Evolutionary conservation across 2,329 filamentous ascomycete species (phyloP), one percentile per base, ranked within the genome.

Genomic region (Tolypocladium capitatum): DNA sequence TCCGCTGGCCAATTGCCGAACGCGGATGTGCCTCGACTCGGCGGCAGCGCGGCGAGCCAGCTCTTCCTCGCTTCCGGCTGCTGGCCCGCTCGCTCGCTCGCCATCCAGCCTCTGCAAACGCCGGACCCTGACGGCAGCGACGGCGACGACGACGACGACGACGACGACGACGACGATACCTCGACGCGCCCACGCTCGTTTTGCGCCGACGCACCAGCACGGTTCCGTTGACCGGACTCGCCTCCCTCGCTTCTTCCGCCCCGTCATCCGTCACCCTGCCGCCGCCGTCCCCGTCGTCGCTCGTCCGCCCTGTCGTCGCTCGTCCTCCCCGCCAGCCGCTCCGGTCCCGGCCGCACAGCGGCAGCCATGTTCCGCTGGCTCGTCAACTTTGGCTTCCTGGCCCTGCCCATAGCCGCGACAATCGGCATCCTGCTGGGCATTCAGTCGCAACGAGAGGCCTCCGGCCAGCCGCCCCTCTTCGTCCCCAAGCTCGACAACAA

Each of bases 351-450:
- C 16, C 5, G 24, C 24, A 13, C 38, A 18, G 38, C 38, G 38
- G 38, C 24, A 28, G 38, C 53, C 54, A 71, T 71, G 68, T 52
- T 68, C 47, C 57, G 63, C 52, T 69, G 71, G 58, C 56, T 76
- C 49, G 65, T 76, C 60, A 77, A 74, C 60, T 65, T 70, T 46
- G 64, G 63, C 55, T 66, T 78, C 45, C 54, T 77, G 51, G 68
- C 68, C 52, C 60, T 77, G 50, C 74, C 70, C 35, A 67, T 76
- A 49, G 73, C 66, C 49, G 64, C 68, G 47, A 74, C 72, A 10
- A 53, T 76, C 30, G 74, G 71, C 43, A 61, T 75, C 40, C 60
- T 78, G 24, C 59, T 76, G 33, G 73, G 71, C 10, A 57, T 77
- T 33, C 68, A 76, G 50, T 62, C 63, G n/a, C 60, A 67, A 42